These are phyloP conservation scores for Erodium chrysanthum DNA, from an alignment of 441 rosid genomes.

Conservation along the genomic window DNA sequence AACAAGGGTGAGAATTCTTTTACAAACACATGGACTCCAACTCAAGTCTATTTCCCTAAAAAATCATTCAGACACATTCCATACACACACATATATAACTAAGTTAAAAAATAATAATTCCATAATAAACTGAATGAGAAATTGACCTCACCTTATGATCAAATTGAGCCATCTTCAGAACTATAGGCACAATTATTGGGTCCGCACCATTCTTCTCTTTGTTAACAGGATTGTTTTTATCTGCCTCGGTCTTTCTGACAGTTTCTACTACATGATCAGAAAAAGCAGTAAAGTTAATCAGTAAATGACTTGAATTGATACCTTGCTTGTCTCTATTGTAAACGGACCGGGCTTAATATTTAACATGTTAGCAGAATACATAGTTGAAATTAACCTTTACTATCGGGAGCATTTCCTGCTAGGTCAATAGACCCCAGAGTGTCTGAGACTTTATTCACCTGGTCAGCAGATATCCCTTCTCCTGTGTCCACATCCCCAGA, in stretches of 20 bases:
- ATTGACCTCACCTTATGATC: slow-evolving; percentile 64
- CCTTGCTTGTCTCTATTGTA: background rate
- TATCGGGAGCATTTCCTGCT: slow-evolving; percentile 29
- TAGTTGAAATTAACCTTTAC: slow-evolving; percentile 31
- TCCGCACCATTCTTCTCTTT: slow-evolving; percentile 62
- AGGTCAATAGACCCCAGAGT: slow-evolving; percentile 30
- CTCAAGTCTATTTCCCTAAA: background rate
- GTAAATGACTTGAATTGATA: background rate
- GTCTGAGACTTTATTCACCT: slow-evolving; percentile 27
- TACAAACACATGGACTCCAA: background rate
- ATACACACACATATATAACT: background rate
- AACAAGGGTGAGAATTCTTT: background rate
- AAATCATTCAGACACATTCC: background rate
- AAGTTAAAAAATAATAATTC: background rate
- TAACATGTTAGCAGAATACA: slow-evolving; percentile 5
- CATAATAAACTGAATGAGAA: slow-evolving; percentile 15
- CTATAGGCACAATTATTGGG: slow-evolving; percentile 75
- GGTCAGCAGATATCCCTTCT: slow-evolving; percentile 26
- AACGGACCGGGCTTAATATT: background rate
- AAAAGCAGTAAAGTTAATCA: slow-evolving; percentile 13
- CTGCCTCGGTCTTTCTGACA: slow-evolving; percentile 26
- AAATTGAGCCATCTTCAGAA: slow-evolving; percentile 85
- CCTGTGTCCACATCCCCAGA: slow-evolving; percentile 18
- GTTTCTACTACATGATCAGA: slow-evolving; percentile 36
- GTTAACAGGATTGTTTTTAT: slow-evolving; percentile 24